phyloP scores from a whole-genome alignment of 176 grass and related monocot species.

The Pontederia paniculata region DNA sequence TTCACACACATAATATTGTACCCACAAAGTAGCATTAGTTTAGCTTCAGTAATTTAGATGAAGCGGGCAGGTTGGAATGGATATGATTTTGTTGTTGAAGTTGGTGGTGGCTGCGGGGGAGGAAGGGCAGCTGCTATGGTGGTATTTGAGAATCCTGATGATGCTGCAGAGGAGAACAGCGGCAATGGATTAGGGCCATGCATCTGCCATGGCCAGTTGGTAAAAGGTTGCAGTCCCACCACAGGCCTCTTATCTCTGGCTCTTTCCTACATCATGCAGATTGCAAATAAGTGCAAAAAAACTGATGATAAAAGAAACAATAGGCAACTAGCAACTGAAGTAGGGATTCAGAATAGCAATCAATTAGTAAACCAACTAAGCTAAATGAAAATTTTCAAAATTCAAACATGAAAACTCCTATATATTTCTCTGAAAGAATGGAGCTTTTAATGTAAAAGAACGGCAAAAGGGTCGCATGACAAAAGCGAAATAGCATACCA shows the following conservation, averaged over 20 bases:
- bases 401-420: too few relatives aligned
- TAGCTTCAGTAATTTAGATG: too few relatives aligned
- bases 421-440: too few relatives aligned
- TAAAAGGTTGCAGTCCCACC: background rate
- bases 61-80: too few relatives aligned
- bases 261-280: background rate
- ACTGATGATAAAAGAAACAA: background rate
- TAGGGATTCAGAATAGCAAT: background rate
- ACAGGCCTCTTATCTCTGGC: constrained; percentile 3
- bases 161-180: constrained; percentile 19
- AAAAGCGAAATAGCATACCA: too few relatives aligned
- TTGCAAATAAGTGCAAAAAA: background rate
- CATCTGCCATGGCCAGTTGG: constrained; percentile 4
- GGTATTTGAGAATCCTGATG: constrained; percentile 17
- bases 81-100: too few relatives aligned
- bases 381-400: too few relatives aligned
- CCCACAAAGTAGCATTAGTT: too few relatives aligned
- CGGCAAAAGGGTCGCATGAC: too few relatives aligned
- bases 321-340: background rate
- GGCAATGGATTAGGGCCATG: background rate
- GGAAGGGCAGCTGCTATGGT: constrained; percentile 1
- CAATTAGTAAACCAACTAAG: too few relatives aligned
- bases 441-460: too few relatives aligned
- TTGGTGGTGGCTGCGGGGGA: background rate
- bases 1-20: too few relatives aligned